Evolutionary conservation across 73 alveolate genomes (phyloP), one percentile per base, ranked within the genome.

Genomic region (Tetrahymena elliotti): DNA sequence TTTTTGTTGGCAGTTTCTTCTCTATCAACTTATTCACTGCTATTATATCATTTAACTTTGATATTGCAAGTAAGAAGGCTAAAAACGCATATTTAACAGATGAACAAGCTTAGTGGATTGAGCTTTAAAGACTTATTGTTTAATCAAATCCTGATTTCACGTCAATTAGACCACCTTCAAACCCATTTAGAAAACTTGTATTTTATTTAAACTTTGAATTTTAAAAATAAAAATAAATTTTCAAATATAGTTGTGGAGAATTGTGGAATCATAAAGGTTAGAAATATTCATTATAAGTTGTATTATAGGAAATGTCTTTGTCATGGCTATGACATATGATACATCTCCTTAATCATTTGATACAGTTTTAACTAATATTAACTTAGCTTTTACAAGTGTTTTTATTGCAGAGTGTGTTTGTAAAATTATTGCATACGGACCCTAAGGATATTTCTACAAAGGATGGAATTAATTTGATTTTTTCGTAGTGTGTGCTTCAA

Each of bases 381-480:
- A 99, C 95, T 96, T 96, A 93, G 95, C 96, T 7, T 97, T 98
- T 36, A 98, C 99, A 12, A 96, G 96, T 24, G 94, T 99, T 37
- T 99, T 99, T 94, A 98, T 96, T 13, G 93, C 96, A 15, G 99
- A 99, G 95, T 94, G 98, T 54, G 2, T 98, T 33, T 83, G 98
- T 40, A 99, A 99, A 96, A 95, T 98, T 35, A 83, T 92, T 3
- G 99, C 99, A 15, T 98, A 97, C 94, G 99, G 98, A 3, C 83
- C 83, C 3, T 24, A n/a, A 11, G 97, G 97, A 38, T 99, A 99
- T 96, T 99, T 99, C 94, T 95, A 97, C 94, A 97, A 97, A 83
- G 95, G 96, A 16, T 99, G 99, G 99, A 99, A 99, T 96, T 93
- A 88, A 94, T 99, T 99, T 95, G 99, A 99, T 93, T 99, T 98